Base-by-base conservation (phyloP, 129 eudicot genomes). In the Lonicera japonica region DNA sequence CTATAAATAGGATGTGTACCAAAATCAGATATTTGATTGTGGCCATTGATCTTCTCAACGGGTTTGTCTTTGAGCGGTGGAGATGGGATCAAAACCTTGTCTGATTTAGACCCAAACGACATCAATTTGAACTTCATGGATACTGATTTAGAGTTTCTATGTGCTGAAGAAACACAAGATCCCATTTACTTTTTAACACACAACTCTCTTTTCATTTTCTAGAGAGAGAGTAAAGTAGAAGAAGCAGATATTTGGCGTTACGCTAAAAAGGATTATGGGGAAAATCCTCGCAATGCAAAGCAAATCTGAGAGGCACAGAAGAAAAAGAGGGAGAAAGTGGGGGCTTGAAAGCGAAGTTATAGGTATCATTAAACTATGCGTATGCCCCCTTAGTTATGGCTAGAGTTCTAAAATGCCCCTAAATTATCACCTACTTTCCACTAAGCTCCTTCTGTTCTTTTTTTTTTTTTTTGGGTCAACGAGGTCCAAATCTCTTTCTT, bases 141-240 rank as follows among this genome's bases (percentile, higher is more conserved):
- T 52, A 62, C 45, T 52, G 68, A 61, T 22, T 16, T 13, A 16
- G 40, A 15, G 40, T 47, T 53, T 38, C 53, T 70, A 9, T 52
- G 53, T 21, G 65, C 58, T n/a, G n/a, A n/a, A n/a, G 74, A 70
- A 38, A 70, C 62, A 53, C 74, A 70, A 21, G 74, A 70, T 52
- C 74, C 74, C 74, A 70, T 70, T 53, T 60, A 48, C 18, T 54
- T 50, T 5, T 14, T 10, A 43, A 43, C 1, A 43, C 50, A 8
- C 50, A 43, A 43, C 50, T 8, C 50, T 43, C 16, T 2, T n/a
- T n/a, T 43, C 50, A 43, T 43, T 16, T 54, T 22, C 24, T 43
- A 43, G 14, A 43, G 50, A 43, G 50, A 43, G 14, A 43, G 50
- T 8, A 14, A 43, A 43, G 16, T 43, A 43, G 63, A 29, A n/a